Base-by-base conservation (phyloP, 805 yeast species). In the Zygosaccharomyces pseudorouxii region DNA sequence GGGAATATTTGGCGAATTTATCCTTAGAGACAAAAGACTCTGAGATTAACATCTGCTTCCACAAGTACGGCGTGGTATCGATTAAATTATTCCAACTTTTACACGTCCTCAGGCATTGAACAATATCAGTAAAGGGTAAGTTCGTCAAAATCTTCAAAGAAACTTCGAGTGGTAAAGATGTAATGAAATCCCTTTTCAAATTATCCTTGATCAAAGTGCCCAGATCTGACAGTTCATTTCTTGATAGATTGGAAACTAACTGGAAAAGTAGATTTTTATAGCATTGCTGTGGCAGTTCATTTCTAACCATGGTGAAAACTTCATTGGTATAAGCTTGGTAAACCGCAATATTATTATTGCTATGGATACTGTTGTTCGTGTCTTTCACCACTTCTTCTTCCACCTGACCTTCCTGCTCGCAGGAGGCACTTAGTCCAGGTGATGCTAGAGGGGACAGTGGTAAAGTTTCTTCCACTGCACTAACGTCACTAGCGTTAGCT, bases 161-260 rank as follows among this genome's bases (percentile, higher is more conserved):
- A 9, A 93, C 72, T 61, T 93, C 98, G 0, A 78, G 59, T 0
- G 99, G 99, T 27, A 93, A 69, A 41, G 76, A 69, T 10, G 80
- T 62, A 8, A 92, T 64, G 36, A 93, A 67, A 59, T 93, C 98
- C 59, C 92, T 78, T 55, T 80, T 78, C 59, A 93, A 74, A 45
- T 64, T 58, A 48, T 62, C 67, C 38, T 60, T 59, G 29, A 65
- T 54, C 20, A 64, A 33, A 8, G 62, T 59, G 28, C 61, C 59
- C 22, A 65, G 42, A 51, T 65, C 69, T 14, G 68, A 62, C 16
- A 65, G 54, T 28, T 60, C 67, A 12, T 59, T 58, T 48, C 69
- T 57, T 35, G 55, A 53, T 52, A 60, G 49, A 27, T 54, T 53
- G 4, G 65, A 52, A n/a, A 65, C 50, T 10, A 64, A 51, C 40